phyloP scores from a whole-genome alignment of 257 asterid genomes.

The Solanum sejunctum region DNA sequence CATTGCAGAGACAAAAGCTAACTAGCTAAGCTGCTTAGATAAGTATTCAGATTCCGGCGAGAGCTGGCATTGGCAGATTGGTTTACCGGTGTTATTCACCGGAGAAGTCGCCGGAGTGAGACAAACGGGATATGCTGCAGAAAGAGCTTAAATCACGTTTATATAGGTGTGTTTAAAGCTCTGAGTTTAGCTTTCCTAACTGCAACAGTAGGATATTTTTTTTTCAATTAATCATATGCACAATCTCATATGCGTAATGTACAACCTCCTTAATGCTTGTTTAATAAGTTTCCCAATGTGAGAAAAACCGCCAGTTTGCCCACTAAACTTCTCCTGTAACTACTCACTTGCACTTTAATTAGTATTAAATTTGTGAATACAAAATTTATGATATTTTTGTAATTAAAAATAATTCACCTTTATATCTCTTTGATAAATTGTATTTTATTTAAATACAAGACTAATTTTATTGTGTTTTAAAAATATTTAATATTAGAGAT shows the following conservation, averaged over 20 bases:
- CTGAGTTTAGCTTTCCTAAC: background rate
- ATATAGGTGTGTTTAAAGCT: background rate
- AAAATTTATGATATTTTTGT: too few species aligned
- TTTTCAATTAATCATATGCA: background rate
- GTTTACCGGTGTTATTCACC: background rate
- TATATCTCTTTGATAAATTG: too few species aligned
- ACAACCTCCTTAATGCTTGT: background rate
- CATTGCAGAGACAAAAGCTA: background rate
- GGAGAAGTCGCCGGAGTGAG: background rate
- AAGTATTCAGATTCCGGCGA: background rate
- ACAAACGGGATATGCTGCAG: background rate
- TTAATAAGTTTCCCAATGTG: background rate
- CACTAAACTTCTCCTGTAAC: background rate
- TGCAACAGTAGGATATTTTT: background rate
- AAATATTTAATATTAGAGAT: too few species aligned
- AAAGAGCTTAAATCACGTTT: background rate
- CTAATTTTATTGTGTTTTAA: background rate
- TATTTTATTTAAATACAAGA: too few species aligned
- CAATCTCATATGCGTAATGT: background rate
- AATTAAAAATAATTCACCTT: too few species aligned
- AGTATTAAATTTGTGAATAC: too few species aligned
- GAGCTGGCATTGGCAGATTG: background rate
- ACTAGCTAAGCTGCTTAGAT: background rate
- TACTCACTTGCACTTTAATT: background rate
- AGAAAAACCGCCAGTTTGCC: background rate